Percentiles rank a stretch among this genome's conserved stretches.
These are phyloP conservation scores for Aureobasidium sp. DNA, from an alignment of 2,329 filamentous ascomycete genomes.

Conservation along the genomic window DNA sequence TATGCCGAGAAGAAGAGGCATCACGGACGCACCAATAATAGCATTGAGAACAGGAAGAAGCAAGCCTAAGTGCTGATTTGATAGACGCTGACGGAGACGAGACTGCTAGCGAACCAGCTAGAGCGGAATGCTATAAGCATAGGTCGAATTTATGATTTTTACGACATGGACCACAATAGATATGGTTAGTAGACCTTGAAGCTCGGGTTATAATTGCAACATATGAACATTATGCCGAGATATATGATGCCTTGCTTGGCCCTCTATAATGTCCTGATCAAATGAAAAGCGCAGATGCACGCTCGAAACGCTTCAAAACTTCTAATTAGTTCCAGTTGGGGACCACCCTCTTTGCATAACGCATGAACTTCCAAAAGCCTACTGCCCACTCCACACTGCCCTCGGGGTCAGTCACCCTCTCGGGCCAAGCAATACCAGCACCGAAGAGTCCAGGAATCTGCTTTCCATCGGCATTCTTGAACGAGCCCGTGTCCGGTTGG, in stretches of 20 bases:
- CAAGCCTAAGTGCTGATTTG: neutral
- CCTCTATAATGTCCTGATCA: neutral
- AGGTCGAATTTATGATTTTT: neutral
- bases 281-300: neutral
- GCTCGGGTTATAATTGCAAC: neutral
- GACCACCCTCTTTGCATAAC: slow-evolving; percentile 49
- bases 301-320: neutral
- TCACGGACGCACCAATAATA: neutral
- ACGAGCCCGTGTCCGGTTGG: slow-evolving; percentile 36
- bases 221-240: neutral
- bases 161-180: neutral
- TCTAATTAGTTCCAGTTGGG: slow-evolving; percentile 43
- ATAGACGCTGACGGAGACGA: neutral
- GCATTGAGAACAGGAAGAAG: neutral
- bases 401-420: slow-evolving; percentile 52
- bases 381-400: slow-evolving; percentile 58
- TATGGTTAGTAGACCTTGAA: neutral
- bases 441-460: slow-evolving; percentile 50
- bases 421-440: slow-evolving; percentile 58
- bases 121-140: neutral
- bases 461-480: slow-evolving; percentile 23
- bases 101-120: neutral
- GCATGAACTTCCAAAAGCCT: slow-evolving; percentile 61
- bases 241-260: neutral
- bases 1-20: slow-evolving; percentile 21